Evolutionary conservation across 495 filamentous ascomycete species (phyloP).

Genomic region (Xylaria nigripes): DNA sequence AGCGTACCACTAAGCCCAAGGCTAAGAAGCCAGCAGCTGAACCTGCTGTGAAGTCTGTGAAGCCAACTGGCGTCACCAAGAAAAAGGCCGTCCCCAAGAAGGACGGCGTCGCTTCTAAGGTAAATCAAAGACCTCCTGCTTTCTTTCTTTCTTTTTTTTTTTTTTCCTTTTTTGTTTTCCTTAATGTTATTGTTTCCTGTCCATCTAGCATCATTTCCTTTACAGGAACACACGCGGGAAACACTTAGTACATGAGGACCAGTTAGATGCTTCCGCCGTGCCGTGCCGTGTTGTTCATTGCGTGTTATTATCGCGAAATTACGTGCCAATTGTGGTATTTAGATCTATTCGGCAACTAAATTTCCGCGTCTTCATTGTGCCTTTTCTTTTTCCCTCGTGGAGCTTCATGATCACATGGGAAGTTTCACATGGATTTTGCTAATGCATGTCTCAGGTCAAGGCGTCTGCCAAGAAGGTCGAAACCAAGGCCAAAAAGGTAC

Average conservation of each 20-base stretch:
- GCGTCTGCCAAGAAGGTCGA: slow-evolving; percentile 38
- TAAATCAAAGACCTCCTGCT: slow-evolving; percentile 15
- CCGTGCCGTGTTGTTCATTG: no score
- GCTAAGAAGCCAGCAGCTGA: slow-evolving; percentile 28
- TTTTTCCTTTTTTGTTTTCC: not conserved
- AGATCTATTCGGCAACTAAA: not conserved
- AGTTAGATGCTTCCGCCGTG: not conserved
- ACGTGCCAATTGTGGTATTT: not conserved
- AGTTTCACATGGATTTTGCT: slow-evolving; percentile 10
- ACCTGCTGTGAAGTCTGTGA: slow-evolving; percentile 36
- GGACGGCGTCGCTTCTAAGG: slow-evolving; percentile 43
- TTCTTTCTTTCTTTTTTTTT: not conserved
- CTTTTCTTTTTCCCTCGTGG: slow-evolving; percentile 1
- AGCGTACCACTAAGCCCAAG: slow-evolving; percentile 34
- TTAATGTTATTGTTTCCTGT: not conserved
- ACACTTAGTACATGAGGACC: not conserved
- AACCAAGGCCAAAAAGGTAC: slow-evolving; percentile 16
- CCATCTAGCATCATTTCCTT: not conserved
- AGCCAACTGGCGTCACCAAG: slow-evolving; percentile 47
- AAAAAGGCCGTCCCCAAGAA: slow-evolving; percentile 45
- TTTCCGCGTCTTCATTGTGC: not conserved
- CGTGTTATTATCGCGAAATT: not conserved
- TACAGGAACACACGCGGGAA: not conserved
- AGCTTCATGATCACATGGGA: not conserved
- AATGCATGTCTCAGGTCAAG: slow-evolving; percentile 35